Conservation (phyloP, 2,329 filamentous ascomycete genomes). For the Diaporthe vexans region DNA sequence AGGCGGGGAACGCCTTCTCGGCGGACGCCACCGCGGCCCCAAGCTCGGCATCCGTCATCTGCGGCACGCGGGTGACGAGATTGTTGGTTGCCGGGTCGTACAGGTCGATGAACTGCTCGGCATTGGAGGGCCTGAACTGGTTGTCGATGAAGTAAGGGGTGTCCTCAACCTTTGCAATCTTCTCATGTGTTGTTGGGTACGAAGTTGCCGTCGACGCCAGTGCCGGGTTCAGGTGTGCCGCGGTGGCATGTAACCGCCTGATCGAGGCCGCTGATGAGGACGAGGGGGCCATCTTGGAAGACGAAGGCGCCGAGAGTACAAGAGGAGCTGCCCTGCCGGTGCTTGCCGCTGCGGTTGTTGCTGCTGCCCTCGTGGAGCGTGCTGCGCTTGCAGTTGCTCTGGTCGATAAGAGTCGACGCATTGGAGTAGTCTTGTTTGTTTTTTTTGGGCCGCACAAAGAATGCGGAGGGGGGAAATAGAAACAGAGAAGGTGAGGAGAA, state of each 20-base stretch:
- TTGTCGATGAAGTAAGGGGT: conserved; percentile 89
- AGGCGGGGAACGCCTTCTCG: conserved; percentile 80
- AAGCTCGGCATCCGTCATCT: conserved; percentile 84
- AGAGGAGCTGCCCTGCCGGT: conserved; percentile 41
- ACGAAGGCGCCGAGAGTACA: conserved; percentile 45
- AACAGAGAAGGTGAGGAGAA: neutral
- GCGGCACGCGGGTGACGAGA: conserved; percentile 85
- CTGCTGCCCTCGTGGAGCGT: conserved; percentile 49
- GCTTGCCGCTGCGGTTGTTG: conserved; percentile 46
- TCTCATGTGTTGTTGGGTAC: conserved; percentile 81
- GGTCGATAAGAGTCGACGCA: conserved; percentile 63
- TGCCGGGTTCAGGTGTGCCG: conserved; percentile 67
- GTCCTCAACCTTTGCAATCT: conserved; percentile 75
- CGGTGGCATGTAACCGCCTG: conserved; percentile 70
- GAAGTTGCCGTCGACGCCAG: conserved; percentile 68
- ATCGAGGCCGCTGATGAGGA: conserved; percentile 55
- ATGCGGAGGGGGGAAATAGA: conserved; percentile 34
- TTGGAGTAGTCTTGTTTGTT: conserved; percentile 43
- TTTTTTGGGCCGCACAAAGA: conserved; percentile 31
- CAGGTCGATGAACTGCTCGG: conserved; percentile 82
- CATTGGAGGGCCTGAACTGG: conserved; percentile 77
- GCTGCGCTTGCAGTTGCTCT: conserved; percentile 54
- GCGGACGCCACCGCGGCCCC: conserved; percentile 82
- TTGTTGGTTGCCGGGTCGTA: conserved; percentile 89
- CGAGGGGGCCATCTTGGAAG: conserved; percentile 44